Conservation (phyloP, 1,139 yeast genomes). For the Saccharomyces hybrid region DNA sequence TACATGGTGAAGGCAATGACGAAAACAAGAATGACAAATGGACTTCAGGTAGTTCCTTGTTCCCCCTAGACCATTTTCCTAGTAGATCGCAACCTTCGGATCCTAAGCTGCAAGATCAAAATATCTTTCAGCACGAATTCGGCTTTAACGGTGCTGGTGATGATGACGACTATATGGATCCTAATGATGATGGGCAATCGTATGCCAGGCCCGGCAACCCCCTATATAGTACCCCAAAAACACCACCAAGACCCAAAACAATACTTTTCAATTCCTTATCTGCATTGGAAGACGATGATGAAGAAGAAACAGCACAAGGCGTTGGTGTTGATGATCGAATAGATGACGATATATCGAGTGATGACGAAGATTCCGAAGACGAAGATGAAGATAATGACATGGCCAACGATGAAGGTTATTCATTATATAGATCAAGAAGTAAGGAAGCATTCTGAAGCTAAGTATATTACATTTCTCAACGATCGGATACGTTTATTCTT, state of each 20-base stretch:
- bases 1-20: background rate
- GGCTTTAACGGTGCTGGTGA: conserved; percentile 17
- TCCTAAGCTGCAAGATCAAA: conserved; percentile 13
- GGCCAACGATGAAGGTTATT: conserved; percentile 15
- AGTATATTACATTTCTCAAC: background rate
- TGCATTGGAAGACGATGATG: background rate
- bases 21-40: conserved; percentile 5
- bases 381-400: conserved; percentile 16
- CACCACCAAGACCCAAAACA: conserved; percentile 13
- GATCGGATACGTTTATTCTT: background rate
- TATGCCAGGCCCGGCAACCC: conserved; percentile 58
- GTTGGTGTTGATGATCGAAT: conserved; percentile 10
- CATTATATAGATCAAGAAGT: background rate
- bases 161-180: conserved; percentile 49
- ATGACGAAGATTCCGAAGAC: conserved; percentile 12
- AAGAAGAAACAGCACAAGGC: background rate
- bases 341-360: conserved; percentile 14
- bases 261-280: background rate
- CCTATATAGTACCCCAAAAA: conserved; percentile 37
- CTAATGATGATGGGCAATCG: conserved; percentile 74
- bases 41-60: conserved; percentile 11
- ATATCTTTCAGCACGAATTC: conserved; percentile 19
- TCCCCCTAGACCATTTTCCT: conserved; percentile 11
- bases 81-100: conserved; percentile 12
- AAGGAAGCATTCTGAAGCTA: background rate